These are phyloP conservation scores for Thalassiosira livingstoniorum DNA, from an alignment of 352 stramenopile genomes.

Conservation along the genomic window DNA sequence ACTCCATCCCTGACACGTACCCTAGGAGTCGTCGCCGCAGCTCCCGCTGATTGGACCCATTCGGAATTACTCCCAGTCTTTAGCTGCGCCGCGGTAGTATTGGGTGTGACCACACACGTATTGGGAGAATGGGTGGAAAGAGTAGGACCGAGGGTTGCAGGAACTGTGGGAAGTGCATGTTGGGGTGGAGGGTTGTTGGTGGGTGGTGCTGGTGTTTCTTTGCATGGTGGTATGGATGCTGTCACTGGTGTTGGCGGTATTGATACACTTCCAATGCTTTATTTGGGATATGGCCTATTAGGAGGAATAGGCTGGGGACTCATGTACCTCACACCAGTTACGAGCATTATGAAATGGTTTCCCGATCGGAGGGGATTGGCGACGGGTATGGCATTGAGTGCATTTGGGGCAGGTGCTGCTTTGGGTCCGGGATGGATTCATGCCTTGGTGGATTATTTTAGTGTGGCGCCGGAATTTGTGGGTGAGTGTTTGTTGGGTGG, in stretches of 20 bases:
- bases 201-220: slow-evolving; percentile 43
- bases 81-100: slow-evolving; percentile 56
- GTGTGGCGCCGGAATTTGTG: slow-evolving; percentile 71
- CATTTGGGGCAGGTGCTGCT: slow-evolving; percentile 81
- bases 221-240: too few species aligned
- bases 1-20: slow-evolving; percentile 67
- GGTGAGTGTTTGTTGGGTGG: slow-evolving; percentile 44
- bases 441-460: slow-evolving; percentile 69
- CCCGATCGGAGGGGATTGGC: slow-evolving; percentile 80
- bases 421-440: slow-evolving; percentile 75
- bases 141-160: slow-evolving; percentile 62
- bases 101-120: slow-evolving; percentile 66
- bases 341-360: slow-evolving; percentile 82
- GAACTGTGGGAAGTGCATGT: slow-evolving; percentile 58
- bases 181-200: slow-evolving; percentile 61
- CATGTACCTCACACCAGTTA: slow-evolving; percentile 80
- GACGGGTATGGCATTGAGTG: slow-evolving; percentile 74
- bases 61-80: slow-evolving; percentile 70
- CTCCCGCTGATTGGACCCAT: slow-evolving; percentile 76
- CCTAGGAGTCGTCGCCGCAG: slow-evolving; percentile 70
- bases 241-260: too few species aligned
- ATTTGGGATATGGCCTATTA: slow-evolving; percentile 75
- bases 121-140: slow-evolving; percentile 76
- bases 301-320: slow-evolving; percentile 76
- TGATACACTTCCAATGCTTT: slow-evolving; percentile 80